A percentile compares a stretch with the other conserved stretches of the same genome.
These are phyloP conservation scores for Mycena indigotica DNA, from an alignment of 768 basidiomycete species.

Conservation along the genomic window DNA sequence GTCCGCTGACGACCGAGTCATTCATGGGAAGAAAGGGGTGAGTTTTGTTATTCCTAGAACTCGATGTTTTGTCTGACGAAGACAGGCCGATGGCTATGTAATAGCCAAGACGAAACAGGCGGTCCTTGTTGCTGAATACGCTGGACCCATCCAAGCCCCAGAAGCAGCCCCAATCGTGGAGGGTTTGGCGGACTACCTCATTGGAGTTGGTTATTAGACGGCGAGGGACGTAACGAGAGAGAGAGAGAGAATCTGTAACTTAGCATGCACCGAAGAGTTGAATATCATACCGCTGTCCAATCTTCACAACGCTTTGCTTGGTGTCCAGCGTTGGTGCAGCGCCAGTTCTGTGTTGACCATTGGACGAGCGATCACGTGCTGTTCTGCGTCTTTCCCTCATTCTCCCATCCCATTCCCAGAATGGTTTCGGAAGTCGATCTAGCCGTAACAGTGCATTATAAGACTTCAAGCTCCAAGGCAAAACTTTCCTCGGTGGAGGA, in stretches of 20 bases:
- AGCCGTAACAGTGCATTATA: slow-evolving; percentile 29
- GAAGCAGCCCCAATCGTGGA: slow-evolving; percentile 72
- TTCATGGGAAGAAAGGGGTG: slow-evolving; percentile 81
- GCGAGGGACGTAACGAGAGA: slow-evolving; percentile 1
- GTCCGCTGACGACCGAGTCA: slow-evolving; percentile 46
- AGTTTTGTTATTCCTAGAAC: slow-evolving; percentile 31
- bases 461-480: slow-evolving; percentile 14
- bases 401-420: no score
- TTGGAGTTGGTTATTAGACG: slow-evolving; percentile 52
- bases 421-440: slow-evolving; percentile 28
- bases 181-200: slow-evolving; percentile 78
- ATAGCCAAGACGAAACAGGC: slow-evolving; percentile 84
- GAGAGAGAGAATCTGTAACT: slow-evolving; percentile 21
- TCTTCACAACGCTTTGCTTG: no score
- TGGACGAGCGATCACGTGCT: no score
- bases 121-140: slow-evolving; percentile 80
- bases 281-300: background rate
- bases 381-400: no score
- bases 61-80: slow-evolving; percentile 4
- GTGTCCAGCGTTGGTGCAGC: no score
- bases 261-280: slow-evolving; percentile 7
- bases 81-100: slow-evolving; percentile 70
- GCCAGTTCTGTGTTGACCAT: background rate
- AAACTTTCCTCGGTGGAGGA: slow-evolving; percentile 15
- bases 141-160: slow-evolving; percentile 58